Evolutionary conservation across 257 asterid genomes (phyloP).

Genomic region (Knoxia roxburghii): DNA sequence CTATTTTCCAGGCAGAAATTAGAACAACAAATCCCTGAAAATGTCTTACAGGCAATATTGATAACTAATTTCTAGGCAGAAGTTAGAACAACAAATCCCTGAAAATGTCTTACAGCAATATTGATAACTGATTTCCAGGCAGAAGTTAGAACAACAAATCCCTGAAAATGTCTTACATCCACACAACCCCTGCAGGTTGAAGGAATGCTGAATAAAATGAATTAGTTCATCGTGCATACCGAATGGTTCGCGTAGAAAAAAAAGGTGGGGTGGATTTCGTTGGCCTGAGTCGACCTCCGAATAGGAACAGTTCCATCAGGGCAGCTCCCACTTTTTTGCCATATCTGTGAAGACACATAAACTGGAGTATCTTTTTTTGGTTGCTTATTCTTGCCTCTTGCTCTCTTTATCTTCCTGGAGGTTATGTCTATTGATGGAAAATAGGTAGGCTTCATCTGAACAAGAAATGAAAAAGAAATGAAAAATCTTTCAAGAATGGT

Average conservation of each 20-base stretch:
- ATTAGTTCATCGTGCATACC: neutral
- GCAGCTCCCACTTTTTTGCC: slow-evolving; percentile 67
- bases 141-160: neutral
- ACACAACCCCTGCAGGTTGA: no score
- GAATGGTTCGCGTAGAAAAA: neutral
- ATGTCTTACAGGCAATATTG: no score
- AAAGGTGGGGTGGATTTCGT: no score
- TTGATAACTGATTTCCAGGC: no score
- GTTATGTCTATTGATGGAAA: slow-evolving; percentile 9
- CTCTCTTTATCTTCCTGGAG: neutral
- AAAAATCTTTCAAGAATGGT: no score
- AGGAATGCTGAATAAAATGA: no score
- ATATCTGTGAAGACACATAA: slow-evolving; percentile 30
- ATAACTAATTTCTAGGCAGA: no score
- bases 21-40: no score
- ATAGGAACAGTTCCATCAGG: slow-evolving; percentile 64
- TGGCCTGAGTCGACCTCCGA: no score
- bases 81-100: no score
- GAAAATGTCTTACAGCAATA: no score
- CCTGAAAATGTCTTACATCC: no score
- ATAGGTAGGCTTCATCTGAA: slow-evolving; percentile 45
- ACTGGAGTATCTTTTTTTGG: slow-evolving; percentile 3
- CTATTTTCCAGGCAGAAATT: slow-evolving; percentile 20
- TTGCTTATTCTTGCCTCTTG: neutral
- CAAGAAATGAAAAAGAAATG: neutral